Base-by-base conservation (phyloP, 2,329 filamentous ascomycete species). In the Fusarium haematococcum region DNA sequence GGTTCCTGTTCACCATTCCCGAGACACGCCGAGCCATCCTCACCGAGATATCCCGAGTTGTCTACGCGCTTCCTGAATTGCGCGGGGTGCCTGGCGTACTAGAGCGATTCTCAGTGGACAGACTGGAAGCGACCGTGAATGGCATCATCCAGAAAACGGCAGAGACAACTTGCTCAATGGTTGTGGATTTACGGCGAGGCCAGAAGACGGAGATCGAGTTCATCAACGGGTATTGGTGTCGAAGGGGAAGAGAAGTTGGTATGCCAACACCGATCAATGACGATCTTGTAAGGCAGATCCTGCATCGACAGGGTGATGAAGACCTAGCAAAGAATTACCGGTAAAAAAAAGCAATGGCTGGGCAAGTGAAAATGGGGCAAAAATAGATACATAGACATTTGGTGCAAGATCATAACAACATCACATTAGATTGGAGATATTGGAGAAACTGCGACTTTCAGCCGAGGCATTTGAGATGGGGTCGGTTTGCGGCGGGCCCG, bases 171-270 rank as follows among this genome's bases (percentile, higher is more conserved):
- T 65, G 63, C n/a, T 65, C 39, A 3, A 65, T 65, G 63, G 54
- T 65, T 10, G 63, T 65, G 41, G 54, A 60, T 20, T 11, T 50
- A 4, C 18, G 39, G 8, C 16, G 25, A 5, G 43, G 39, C 5
- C 32, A 23, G 5, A 60, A 39, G 52, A 63, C 37, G 11, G 56
- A 48, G 11, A 60, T 52, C 50, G 30, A 54, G 56, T 70, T 33
- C 14, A 60, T 69, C 14, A 58, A 50, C 60, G 43, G 65, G 18
- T 58, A 64, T 30, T 54, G 25, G 67, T 65, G 63, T 32, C 39
- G 25, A 48, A 59, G 50, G 10, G 50, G 52, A 23, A 63, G 43
- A 25, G 50, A 68, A 16, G 58, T 48, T 35, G 45, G 60, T 13
- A 33, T 63, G 6, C 45, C 45, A 5, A 63, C 60, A 10, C 56